Evolutionary conservation across 345 rosid genomes (phyloP).

Genomic region (Microcos paniculata): DNA sequence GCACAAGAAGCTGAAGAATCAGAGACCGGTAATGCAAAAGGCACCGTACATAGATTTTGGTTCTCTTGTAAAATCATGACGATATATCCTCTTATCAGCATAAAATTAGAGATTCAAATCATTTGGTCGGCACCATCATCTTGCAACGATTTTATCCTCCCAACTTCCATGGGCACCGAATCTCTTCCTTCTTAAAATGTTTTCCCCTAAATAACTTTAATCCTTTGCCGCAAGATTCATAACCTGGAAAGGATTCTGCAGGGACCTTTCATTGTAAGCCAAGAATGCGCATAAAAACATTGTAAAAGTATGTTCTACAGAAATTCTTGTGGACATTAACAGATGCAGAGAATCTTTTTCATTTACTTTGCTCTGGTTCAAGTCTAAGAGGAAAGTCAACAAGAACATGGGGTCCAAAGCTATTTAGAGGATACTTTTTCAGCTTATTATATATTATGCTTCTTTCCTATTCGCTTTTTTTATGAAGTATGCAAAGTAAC

Average conservation of each 20-base stretch:
- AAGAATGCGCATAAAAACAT: neutral
- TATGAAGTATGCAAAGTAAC: neutral
- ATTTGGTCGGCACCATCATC: slow-evolving; percentile 8
- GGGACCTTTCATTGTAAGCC: neutral
- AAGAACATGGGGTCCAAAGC: slow-evolving; percentile 7
- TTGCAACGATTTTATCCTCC: neutral
- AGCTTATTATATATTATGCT: neutral
- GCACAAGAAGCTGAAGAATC: neutral
- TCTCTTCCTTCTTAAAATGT: slow-evolving; percentile 3
- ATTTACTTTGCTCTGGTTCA: neutral
- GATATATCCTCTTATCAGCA: slow-evolving; percentile 17
- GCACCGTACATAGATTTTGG: neutral
- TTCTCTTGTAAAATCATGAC: slow-evolving; percentile 4
- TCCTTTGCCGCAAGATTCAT: neutral
- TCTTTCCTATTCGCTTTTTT: neutral
- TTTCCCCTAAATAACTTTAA: neutral
- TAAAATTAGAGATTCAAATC: slow-evolving; percentile 19
- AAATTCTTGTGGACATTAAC: neutral
- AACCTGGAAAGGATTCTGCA: slow-evolving; percentile 7
- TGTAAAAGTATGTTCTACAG: neutral
- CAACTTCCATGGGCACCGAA: slow-evolving; percentile 17
- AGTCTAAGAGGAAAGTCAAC: slow-evolving; percentile 2
- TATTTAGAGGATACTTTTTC: neutral
- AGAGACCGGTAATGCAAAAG: neutral
- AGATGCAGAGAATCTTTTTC: slow-evolving; percentile 9